Conservation (phyloP, 2,329 filamentous ascomycete species). For the Diaporthe nobilis region DNA sequence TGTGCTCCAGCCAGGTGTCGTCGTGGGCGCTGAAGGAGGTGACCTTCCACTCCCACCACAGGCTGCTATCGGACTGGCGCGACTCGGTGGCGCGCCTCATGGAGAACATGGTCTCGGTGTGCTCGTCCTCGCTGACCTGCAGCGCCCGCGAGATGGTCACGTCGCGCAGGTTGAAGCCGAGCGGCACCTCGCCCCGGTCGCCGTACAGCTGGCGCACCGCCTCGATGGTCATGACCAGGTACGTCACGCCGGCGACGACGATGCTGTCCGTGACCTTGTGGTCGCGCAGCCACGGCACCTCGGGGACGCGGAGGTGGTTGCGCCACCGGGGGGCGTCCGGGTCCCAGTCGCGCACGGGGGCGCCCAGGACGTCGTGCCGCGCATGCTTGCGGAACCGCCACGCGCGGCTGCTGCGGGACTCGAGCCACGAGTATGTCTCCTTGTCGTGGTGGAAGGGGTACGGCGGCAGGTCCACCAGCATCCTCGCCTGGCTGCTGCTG, state of each 20-base stretch:
- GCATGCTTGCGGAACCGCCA: constrained; percentile 53
- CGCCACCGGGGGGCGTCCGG: constrained; percentile 53
- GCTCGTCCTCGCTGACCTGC: constrained; percentile 40
- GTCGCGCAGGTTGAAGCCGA: constrained; percentile 39
- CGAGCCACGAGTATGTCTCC: constrained; percentile 50
- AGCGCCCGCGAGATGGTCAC: constrained; percentile 38
- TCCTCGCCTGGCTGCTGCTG: background rate
- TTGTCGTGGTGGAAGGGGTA: constrained; percentile 64
- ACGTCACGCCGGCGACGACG: constrained; percentile 44
- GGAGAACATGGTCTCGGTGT: constrained; percentile 36
- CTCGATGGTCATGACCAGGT: constrained; percentile 43
- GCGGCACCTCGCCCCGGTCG: constrained; percentile 18
- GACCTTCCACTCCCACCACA: constrained; percentile 40
- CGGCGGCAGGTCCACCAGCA: constrained; percentile 54
- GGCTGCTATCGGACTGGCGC: constrained; percentile 35
- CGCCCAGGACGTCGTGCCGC: constrained; percentile 58
- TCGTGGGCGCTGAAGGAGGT: constrained; percentile 36
- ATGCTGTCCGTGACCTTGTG: constrained; percentile 47
- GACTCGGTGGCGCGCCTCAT: constrained; percentile 37
- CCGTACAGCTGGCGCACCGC: constrained; percentile 42
- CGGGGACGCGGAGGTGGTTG: constrained; percentile 47
- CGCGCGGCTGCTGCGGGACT: constrained; percentile 52
- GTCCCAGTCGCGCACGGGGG: constrained; percentile 50
- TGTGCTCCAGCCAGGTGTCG: constrained; percentile 36
- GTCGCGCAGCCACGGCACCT: constrained; percentile 54